Base-by-base conservation (phyloP, 805 yeast species). In the Candida michaelii region DNA sequence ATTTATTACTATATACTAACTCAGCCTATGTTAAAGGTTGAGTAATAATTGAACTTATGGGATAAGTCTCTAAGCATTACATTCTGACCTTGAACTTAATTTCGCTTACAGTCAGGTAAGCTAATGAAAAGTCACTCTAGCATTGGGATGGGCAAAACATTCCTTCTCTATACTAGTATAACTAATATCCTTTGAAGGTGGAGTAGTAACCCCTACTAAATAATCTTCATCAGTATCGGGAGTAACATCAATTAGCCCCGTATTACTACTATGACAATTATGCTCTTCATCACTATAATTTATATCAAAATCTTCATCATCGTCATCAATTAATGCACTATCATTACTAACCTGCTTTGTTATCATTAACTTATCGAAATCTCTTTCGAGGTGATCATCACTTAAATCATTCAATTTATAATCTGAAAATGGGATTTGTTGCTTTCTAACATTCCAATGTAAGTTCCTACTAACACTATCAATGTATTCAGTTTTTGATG, bases 401-500 rank as follows among this genome's bases (percentile, higher is more conserved):
- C 47, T 42, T 7, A 44, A 39, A 30, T 41, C 43, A 25, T 49
- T 49, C 18, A 49, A 43, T 32, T 35, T 46, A 27, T 44, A 49
- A 30, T 49, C 43, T 9, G 51, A 40, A 58, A 88, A 85, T 3
- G 95, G 83, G 54, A 87, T 88, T 59, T 91, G 97, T 43, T 82
- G 82, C 57, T 89, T 93, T 51, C 97, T 76, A 19, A 79, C 89
- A 60, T 91, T 91, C 99, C 99, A 93, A 59, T 91, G 89, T 58
- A 93, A 66, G 21, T 95, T 83, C 53, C 95, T 71, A 60, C 91
- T 78, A 35, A 89, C 89, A 56, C 89, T 76, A 60, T 89, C 95
- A 62, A 93, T 74, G 66, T 86, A 82, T 61, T 88, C 93, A 4
- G 85, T 77, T 43, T 80, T 74, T 16, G 85, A 77, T 1, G 86